phyloP scores from a whole-genome alignment of 352 stramenopile genomes.

The Globisporangium cystogenes region DNA sequence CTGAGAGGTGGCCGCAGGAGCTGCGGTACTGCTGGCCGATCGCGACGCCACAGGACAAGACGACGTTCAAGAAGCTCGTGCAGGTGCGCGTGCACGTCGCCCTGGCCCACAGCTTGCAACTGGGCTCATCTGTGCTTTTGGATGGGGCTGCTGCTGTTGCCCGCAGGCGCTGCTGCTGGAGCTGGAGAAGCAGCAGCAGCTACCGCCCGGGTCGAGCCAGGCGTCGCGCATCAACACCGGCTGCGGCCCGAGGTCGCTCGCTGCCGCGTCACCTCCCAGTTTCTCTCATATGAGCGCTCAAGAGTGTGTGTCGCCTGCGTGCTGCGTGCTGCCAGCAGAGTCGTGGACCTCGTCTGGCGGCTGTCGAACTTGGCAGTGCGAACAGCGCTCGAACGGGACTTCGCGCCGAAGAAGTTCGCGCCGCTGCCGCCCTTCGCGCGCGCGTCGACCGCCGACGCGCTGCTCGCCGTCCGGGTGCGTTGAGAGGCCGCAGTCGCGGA shows the following conservation, averaged over 20 bases:
- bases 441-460: conserved; percentile 5
- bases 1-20: too few species aligned
- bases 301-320: too few species aligned
- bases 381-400: conserved; percentile 15
- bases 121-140: too few species aligned
- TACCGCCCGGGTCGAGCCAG: conserved; percentile 48
- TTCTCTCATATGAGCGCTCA: too few species aligned
- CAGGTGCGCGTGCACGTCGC: conserved; percentile 30
- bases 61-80: conserved; percentile 51
- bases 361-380: conserved; percentile 39
- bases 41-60: conserved; percentile 51
- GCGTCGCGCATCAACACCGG: conserved; percentile 45
- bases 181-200: conserved; percentile 33
- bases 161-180: conserved; percentile 27
- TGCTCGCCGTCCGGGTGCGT: conserved; percentile 17
- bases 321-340: conserved; percentile 11
- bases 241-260: conserved; percentile 30
- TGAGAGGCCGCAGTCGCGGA: too few species aligned
- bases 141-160: too few species aligned
- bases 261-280: neutral
- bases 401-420: conserved; percentile 10
- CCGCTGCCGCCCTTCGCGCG: neutral
- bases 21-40: conserved; percentile 52
- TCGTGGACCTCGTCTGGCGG: conserved; percentile 50
- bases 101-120: too few species aligned